Evolutionary conservation across 495 filamentous ascomycete species (phyloP), one percentile per base, ranked within the genome.

Genomic region (Penicillium coffeae): DNA sequence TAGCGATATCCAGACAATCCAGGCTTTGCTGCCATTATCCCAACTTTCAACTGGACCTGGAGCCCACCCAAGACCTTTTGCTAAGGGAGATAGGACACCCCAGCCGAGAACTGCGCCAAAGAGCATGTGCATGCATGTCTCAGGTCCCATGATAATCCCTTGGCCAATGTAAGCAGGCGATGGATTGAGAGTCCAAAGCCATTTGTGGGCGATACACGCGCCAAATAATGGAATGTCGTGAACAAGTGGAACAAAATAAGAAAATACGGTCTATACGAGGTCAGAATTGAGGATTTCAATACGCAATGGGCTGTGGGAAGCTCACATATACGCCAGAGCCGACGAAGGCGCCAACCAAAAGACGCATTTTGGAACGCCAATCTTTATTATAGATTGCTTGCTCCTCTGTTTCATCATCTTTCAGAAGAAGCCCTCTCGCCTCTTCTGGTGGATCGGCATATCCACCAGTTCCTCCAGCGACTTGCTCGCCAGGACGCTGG

Each of bases 131-230:
- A 93, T 75, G 38, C 90, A 96, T 1, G 92, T 97, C 25, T 86
- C 84, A 15, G 93, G 89, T 3, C 84, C 64, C 92, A 95, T 95
- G 78, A 96, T 81, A 50, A 81, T 79, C 2, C 78, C 78, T 56
- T 82, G 78, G 2, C 92, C 93, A 18, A 96, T 80, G 62, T 99
- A 97, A 21, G 93, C 93, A 20, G 94, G 85, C 38, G 88, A 93
- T 4, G 94, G 93, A 50, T 99, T 99, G 12, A 99, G 75, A 14
- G 87, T 92, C 93, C 93, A 99, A 2, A 97, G 74, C 92, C 92
- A 98, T 16, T 83, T 82, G 13, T 74, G 65, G 0, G 90, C 91
- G 8, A 94, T 77, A 6, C 76, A 64, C 1, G 78, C 63, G 0
- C 93, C 93, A 54, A 97, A 87, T 30, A 98, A 73, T 3, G 94